phyloP scores from a whole-genome alignment of 2,329 filamentous ascomycete genomes.

The Podosphaera xanthii region DNA sequence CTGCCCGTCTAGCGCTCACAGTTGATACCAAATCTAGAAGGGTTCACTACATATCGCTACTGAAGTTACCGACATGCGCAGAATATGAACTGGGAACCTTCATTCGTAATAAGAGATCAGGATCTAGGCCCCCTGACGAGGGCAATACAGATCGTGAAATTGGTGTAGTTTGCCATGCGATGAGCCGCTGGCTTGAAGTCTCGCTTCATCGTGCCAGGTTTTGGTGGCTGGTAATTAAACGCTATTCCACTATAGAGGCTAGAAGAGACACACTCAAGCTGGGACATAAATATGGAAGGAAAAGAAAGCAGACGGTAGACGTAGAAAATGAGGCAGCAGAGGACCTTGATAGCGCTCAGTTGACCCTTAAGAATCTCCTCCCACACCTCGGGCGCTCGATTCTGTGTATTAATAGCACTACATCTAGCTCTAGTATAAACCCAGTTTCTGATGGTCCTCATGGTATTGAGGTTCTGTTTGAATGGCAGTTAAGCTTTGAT shows the following conservation, averaged over 20 bases:
- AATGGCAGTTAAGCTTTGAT: slow-evolving; percentile 44
- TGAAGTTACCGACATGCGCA: slow-evolving; percentile 32
- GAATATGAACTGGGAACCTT: slow-evolving; percentile 33
- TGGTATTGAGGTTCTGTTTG: slow-evolving; percentile 21
- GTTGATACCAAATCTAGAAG: slow-evolving; percentile 30
- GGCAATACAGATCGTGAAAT: slow-evolving; percentile 32
- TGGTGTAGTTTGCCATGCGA: slow-evolving; percentile 38
- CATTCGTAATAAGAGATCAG: slow-evolving; percentile 7
- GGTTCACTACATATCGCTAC: slow-evolving; percentile 29
- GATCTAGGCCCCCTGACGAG: slow-evolving; percentile 15
- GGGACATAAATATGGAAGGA: slow-evolving; percentile 4
- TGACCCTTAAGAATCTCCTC: slow-evolving; percentile 25
- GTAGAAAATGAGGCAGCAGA: slow-evolving; percentile 7
- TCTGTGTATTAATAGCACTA: background rate
- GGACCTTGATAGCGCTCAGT: slow-evolving; percentile 7
- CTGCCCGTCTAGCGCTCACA: slow-evolving; percentile 31
- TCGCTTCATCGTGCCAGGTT: slow-evolving; percentile 36
- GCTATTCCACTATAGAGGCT: slow-evolving; percentile 20
- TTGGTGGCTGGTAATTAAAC: slow-evolving; percentile 31
- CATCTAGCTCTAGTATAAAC: slow-evolving; percentile 10
- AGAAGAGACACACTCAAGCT: slow-evolving; percentile 3
- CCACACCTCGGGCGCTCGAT: slow-evolving; percentile 29
- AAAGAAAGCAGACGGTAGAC: slow-evolving; percentile 11
- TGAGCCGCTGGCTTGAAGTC: slow-evolving; percentile 43
- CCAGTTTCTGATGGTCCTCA: slow-evolving; percentile 11